Evolutionary conservation across 2,329 filamentous ascomycete genomes (phyloP), one percentile per base, ranked within the genome.

Genomic region (Rhinocladiella mackenziei): DNA sequence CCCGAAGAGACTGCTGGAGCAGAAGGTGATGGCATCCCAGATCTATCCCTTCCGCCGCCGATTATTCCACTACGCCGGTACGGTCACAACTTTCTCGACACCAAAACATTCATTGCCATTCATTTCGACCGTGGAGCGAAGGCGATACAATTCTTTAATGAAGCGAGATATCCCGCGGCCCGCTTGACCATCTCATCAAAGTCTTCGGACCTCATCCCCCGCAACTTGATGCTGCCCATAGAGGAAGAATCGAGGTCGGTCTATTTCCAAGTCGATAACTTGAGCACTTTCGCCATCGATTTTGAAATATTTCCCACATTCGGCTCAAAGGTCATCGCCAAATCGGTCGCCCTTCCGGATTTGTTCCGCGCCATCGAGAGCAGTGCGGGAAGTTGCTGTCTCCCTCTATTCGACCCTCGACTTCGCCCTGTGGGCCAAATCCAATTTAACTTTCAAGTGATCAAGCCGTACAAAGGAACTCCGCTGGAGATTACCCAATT

Each of bases 231-330:
- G 60, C 75, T 98, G 3, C 92, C 92, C 1, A 89, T 98, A 53
- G 91, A 96, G 64, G 92, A 98, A 70, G 92, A 97, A 64, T 91
- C 88, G 52, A 85, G 89, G 48, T 81, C 89, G 39, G 84, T 96
- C 54, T 94, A 89, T 5, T 97, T 98, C 71, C 92, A 98, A 61
- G 84, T 97, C 40, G 92, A 98, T 65, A 92, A 87, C 51, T 72
- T 97, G 43, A 87, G 94, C 47, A 84, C 85, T 0, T 98, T 98
- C 65, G 83, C 88, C 11, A 84, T 98, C 53, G 92, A 98, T 65
- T 95, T 98, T 56, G 92, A 98, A 60, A 89, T 98, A 31, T 98
- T 92, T 65, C 91, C 92, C 0, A 95, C 92, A 0, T 97, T 97
- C 61, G 92, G 92, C 38, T 94, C 91, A 37, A 97, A 95, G 67